Base-by-base conservation (phyloP, 1,284 basidiomycete genomes). In the Ganoderma lingzhi region DNA sequence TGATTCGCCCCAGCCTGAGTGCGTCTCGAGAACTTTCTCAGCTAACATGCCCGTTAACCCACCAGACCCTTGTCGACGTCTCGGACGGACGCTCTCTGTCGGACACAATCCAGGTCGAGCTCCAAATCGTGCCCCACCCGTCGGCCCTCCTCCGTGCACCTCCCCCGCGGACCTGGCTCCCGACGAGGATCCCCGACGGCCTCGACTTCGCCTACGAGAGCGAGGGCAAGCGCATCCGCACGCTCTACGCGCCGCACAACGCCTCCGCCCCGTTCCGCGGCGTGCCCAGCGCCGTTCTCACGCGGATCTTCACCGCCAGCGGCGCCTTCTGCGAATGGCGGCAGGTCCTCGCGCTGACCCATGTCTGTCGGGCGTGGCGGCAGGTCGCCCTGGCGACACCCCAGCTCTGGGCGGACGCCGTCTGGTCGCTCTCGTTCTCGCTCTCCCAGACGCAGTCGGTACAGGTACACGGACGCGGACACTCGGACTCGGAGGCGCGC, bases 311-410 rank as follows among this genome's bases (percentile, higher is more conserved):
- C 56, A 39, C 35, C 56, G 10, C 19, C 48, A 4, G 23, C 35
- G 56, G 56, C 19, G 35, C 19, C 6, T 59, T 59, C 56, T 35
- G 56, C n/a, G 35, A 39, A 39, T 59, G 56, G 56, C 56, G 56
- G 19, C 35, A 35, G 35, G 19, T 59, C 56, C n/a, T 37, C 17
- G 17, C 35, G 17, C 35, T 59, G 35, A 59, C 56, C 8, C 56
- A 59, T 35, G 35, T 59, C 56, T 59, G 56, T 59, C 56, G 35
- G 9, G 32, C 15, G 19, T 59, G 56, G 56, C 35, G 56, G 35
- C 2, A 5, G 0, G 10, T 39, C 32, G 56, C 35, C 35, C 37
- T 35, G 56, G 56, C 6, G 10, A 59, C 35, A 8, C 56, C 56
- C 3, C 56, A 59, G 56, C 35, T 59, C 3, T 59, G 56, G 56